These are phyloP conservation scores for Diplodia corticola DNA, from an alignment of 2,329 filamentous ascomycete genomes.

Conservation along the genomic window DNA sequence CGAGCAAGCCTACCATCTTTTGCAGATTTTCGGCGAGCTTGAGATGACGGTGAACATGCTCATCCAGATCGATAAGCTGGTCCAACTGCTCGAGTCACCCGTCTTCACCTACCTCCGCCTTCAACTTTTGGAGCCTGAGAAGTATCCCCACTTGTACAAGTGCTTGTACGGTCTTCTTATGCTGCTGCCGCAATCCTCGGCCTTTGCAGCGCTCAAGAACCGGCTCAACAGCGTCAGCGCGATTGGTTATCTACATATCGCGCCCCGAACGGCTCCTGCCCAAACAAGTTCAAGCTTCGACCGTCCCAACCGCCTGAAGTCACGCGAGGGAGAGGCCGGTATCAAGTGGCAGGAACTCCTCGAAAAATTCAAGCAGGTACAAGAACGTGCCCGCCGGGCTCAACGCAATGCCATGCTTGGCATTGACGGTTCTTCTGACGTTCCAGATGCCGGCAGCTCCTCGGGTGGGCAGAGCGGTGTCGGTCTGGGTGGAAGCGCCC, in stretches of 20 bases:
- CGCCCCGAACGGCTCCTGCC: conserved; percentile 60
- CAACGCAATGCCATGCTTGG: conserved; percentile 55
- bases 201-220: conserved; percentile 95
- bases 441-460: conserved; percentile 27
- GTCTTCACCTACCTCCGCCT: conserved; percentile 97
- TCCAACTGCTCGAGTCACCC: conserved; percentile 93
- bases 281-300: conserved; percentile 46
- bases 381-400: conserved; percentile 77
- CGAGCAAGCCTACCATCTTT: conserved; percentile 92
- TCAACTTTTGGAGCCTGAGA: conserved; percentile 92
- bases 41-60: conserved; percentile 99
- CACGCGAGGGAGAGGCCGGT: conserved; percentile 70
- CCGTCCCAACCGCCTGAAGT: conserved; percentile 71
- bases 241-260: conserved; percentile 89
- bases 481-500: conserved; percentile 26
- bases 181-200: conserved; percentile 96
- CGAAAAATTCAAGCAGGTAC: conserved; percentile 90
- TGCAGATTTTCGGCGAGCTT: conserved; percentile 94
- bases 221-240: conserved; percentile 95
- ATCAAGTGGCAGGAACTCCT: conserved; percentile 92
- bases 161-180: conserved; percentile 96
- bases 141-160: conserved; percentile 93
- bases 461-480: conserved; percentile 26
- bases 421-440: conserved; percentile 26
- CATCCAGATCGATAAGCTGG: conserved; percentile 97